Conservation (phyloP, 1,139 yeast species). For the Zygosaccharomyces sapae region DNA sequence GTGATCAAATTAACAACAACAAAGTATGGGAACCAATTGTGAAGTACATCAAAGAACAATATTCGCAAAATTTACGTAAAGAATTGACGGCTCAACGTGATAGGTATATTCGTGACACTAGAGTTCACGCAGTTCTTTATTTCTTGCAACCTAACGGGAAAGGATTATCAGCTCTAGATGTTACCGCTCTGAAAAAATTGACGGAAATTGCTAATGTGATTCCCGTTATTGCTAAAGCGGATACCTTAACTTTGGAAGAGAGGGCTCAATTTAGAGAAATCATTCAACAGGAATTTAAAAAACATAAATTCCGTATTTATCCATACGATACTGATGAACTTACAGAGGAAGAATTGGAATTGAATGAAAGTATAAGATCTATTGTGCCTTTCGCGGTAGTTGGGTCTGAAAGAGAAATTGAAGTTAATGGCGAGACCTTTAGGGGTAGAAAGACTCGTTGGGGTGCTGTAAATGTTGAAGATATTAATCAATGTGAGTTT, state of each 20-base stretch:
- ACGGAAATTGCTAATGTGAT: conserved; percentile 91
- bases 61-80: conserved; percentile 85
- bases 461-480: conserved; percentile 90
- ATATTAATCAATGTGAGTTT: conserved; percentile 92
- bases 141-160: conserved; percentile 84
- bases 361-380: conserved; percentile 71
- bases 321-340: conserved; percentile 80
- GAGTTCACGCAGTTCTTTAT: conserved; percentile 91
- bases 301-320: conserved; percentile 72
- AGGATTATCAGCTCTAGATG: conserved; percentile 77
- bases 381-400: conserved; percentile 91
- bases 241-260: conserved; percentile 81
- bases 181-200: conserved; percentile 76
- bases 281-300: conserved; percentile 71
- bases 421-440: conserved; percentile 69
- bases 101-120: conserved; percentile 74
- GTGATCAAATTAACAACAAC: conserved; percentile 93
- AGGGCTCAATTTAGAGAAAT: conserved; percentile 70
- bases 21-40: conserved; percentile 97
- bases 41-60: conserved; percentile 94
- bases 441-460: conserved; percentile 91
- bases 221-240: conserved; percentile 93
- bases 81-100: conserved; percentile 97
- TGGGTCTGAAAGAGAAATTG: conserved; percentile 80
- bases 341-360: conserved; percentile 74